A percentile compares a stretch with the other conserved stretches of the same genome.
Conservation (phyloP, 306 rosid genomes). For the Gillenia trifoliata region DNA sequence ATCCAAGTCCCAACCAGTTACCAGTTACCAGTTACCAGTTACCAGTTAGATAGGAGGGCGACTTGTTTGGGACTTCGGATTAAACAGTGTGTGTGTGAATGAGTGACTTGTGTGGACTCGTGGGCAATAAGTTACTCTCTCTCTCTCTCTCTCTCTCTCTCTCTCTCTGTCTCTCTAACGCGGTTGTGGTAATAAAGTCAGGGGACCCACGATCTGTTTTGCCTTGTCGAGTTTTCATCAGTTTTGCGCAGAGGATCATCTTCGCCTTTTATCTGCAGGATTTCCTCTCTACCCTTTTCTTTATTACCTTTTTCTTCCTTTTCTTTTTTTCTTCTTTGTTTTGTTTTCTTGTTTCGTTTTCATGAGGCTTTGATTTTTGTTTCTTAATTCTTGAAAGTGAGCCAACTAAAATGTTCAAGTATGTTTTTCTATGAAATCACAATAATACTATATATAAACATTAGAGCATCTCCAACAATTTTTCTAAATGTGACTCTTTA, state of each 20-base stretch:
- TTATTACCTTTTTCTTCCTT: not conserved
- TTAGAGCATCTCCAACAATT: too few species aligned
- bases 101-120: too few species aligned
- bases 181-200: conserved; percentile 34
- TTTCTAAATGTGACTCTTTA: too few species aligned
- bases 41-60: not conserved
- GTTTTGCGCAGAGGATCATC: conserved; percentile 41
- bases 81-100: too few species aligned
- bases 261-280: conserved; percentile 1
- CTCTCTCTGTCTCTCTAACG: not conserved
- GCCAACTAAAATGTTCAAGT: not conserved
- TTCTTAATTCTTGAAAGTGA: not conserved
- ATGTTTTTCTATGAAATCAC: too few species aligned
- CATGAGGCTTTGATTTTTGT: not conserved
- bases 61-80: not conserved
- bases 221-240: conserved; percentile 45
- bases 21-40: too few species aligned
- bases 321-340: not conserved
- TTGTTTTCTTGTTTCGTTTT: not conserved
- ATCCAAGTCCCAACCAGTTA: not conserved
- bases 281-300: not conserved
- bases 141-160: too few species aligned
- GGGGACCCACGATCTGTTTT: conserved; percentile 56
- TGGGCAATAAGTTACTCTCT: too few species aligned
- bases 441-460: too few species aligned